Conservation (phyloP, 352 stramenopile species). For the Pythium chondricola region DNA sequence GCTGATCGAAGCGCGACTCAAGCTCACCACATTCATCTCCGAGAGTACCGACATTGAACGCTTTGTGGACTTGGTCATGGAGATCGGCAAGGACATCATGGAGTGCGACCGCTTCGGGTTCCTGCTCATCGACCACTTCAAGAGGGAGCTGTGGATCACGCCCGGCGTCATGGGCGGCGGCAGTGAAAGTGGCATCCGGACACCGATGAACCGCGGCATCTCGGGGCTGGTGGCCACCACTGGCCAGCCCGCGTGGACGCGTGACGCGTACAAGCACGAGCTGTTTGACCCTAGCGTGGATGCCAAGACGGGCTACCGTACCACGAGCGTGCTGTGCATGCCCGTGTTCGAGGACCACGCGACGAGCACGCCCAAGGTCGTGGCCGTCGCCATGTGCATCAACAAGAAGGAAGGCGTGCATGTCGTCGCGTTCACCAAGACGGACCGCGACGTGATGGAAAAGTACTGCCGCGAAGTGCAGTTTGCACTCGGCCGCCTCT, state of each 20-base stretch:
- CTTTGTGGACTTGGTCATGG: constrained; percentile 67
- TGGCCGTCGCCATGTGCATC: constrained; percentile 81
- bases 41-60: constrained; percentile 53
- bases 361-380: constrained; percentile 38
- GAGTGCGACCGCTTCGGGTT: constrained; percentile 65
- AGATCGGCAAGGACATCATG: constrained; percentile 71
- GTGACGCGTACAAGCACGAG: constrained; percentile 68
- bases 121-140: constrained; percentile 68
- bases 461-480: constrained; percentile 63
- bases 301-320: constrained; percentile 66
- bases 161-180: constrained; percentile 33
- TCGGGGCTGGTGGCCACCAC: constrained; percentile 64
- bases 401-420: constrained; percentile 83
- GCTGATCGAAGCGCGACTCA: constrained; percentile 54
- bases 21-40: constrained; percentile 57
- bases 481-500: constrained; percentile 55
- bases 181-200: constrained; percentile 33
- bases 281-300: constrained; percentile 67
- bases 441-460: constrained; percentile 46
- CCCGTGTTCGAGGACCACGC: constrained; percentile 68
- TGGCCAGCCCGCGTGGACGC: constrained; percentile 42
- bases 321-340: constrained; percentile 65
- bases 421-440: constrained; percentile 63
- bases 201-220: constrained; percentile 62
- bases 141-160: constrained; percentile 76